These are phyloP conservation scores for Tetradesmus obliquus DNA, from an alignment of 139 green algal species.

Conservation along the genomic window DNA sequence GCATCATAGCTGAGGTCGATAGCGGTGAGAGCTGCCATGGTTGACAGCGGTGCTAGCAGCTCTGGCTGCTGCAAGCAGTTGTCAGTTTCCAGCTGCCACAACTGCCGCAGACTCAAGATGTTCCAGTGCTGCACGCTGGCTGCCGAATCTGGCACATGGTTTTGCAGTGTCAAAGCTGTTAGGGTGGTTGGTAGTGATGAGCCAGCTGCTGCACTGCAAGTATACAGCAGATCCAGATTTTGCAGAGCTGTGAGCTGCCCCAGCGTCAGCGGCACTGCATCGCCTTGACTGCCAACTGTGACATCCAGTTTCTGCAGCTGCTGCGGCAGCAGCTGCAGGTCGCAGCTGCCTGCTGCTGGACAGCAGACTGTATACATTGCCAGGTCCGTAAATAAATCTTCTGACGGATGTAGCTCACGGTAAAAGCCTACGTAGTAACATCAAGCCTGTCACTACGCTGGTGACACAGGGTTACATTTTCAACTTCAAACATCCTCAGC, in stretches of 20 bases:
- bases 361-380: too few relatives aligned
- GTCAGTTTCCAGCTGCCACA: neutral
- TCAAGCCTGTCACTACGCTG: too few relatives aligned
- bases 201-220: neutral
- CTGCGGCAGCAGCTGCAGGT: neutral
- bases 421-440: too few relatives aligned
- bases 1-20: neutral
- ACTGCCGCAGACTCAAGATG: neutral
- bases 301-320: neutral
- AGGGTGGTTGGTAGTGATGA: neutral
- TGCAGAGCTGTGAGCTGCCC: neutral
- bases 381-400: neutral
- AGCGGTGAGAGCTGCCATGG: neutral
- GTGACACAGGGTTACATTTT: too few relatives aligned
- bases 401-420: too few relatives aligned
- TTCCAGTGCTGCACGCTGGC: neutral
- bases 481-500: too few relatives aligned
- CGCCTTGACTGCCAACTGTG: neutral
- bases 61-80: neutral
- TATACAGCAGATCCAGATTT: neutral
- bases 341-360: neutral
- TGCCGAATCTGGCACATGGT: neutral
- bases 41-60: neutral
- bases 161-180: neutral
- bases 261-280: neutral